Percentiles rank a stretch among this genome's conserved stretches.
These are phyloP conservation scores for Xylaria sp. DNA, from an alignment of 2,329 filamentous ascomycete genomes.

Conservation along the genomic window DNA sequence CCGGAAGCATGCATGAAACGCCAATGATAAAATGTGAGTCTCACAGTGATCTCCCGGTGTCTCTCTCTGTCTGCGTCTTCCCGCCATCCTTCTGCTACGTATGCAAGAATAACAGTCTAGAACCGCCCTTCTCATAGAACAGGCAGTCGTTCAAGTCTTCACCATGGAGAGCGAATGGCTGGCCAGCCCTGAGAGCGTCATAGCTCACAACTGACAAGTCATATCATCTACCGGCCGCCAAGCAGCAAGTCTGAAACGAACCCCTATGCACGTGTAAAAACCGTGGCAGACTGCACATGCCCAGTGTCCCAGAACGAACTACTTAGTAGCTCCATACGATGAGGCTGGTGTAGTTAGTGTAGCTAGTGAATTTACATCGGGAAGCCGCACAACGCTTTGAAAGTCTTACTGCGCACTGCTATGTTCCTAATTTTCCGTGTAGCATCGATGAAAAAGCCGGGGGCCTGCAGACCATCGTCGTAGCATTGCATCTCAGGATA, in stretches of 20 bases:
- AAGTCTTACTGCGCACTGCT: not conserved
- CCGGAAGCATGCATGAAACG: constrained; percentile 18
- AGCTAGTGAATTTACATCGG: not conserved
- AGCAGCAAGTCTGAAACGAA: constrained; percentile 17
- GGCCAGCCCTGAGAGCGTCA: not conserved
- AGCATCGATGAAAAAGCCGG: not conserved
- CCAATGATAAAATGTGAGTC: constrained; percentile 6
- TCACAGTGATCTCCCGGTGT: constrained; percentile 1
- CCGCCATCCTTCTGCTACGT: not conserved
- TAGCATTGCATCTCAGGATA: constrained; percentile 3
- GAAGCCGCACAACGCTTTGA: too few species aligned
- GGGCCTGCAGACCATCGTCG: not conserved
- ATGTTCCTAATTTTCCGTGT: not conserved
- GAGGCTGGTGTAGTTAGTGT: not conserved
- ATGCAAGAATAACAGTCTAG: too few species aligned
- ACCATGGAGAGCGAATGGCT: not conserved
- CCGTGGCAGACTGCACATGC: not conserved
- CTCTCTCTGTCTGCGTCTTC: not conserved
- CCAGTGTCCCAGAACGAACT: too few species aligned
- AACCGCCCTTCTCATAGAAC: not conserved
- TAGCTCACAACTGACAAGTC: constrained; percentile 15
- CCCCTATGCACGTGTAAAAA: constrained; percentile 8
- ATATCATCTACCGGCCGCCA: constrained; percentile 14
- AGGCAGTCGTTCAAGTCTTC: not conserved
- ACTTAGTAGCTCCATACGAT: too few species aligned